phyloP scores from a whole-genome alignment of 768 basidiomycete genomes.

The Naganishia onofrii region DNA sequence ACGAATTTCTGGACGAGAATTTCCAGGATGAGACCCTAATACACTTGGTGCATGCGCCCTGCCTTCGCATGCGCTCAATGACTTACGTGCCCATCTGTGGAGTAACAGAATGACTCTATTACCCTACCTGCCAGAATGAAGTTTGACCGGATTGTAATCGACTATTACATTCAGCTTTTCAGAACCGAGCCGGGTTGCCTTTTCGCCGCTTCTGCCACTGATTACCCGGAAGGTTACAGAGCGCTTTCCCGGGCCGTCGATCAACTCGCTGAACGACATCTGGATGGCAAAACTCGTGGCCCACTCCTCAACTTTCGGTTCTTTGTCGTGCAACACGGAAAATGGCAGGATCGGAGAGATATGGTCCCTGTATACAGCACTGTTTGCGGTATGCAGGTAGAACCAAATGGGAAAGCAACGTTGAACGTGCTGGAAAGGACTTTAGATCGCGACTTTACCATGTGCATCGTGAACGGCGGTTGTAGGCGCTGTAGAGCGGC shows the following conservation, averaged over 20 bases:
- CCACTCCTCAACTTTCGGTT: background rate
- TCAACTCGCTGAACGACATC: background rate
- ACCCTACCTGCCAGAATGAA: background rate
- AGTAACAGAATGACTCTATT: background rate
- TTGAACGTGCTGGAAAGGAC: slow-evolving; percentile 8
- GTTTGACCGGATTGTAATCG: background rate
- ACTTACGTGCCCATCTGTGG: background rate
- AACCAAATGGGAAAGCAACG: background rate
- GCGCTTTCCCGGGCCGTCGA: background rate
- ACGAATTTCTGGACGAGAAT: background rate
- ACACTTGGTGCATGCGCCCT: background rate
- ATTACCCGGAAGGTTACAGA: slow-evolving; percentile 1
- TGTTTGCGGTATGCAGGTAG: background rate
- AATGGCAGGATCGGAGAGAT: background rate
- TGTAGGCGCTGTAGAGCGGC: background rate
- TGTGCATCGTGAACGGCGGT: background rate
- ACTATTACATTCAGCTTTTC: slow-evolving; percentile 3
- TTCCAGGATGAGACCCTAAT: slow-evolving; percentile 1
- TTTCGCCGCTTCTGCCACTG: background rate
- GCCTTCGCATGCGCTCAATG: background rate
- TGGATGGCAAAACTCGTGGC: background rate
- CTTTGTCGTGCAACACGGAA: background rate
- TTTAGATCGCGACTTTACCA: slow-evolving; percentile 3
- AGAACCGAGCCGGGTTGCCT: background rate
- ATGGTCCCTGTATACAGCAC: slow-evolving; percentile 6